These are phyloP conservation scores for Fraxinus excelsior DNA, from an alignment of 257 asterid species.

Conservation along the genomic window DNA sequence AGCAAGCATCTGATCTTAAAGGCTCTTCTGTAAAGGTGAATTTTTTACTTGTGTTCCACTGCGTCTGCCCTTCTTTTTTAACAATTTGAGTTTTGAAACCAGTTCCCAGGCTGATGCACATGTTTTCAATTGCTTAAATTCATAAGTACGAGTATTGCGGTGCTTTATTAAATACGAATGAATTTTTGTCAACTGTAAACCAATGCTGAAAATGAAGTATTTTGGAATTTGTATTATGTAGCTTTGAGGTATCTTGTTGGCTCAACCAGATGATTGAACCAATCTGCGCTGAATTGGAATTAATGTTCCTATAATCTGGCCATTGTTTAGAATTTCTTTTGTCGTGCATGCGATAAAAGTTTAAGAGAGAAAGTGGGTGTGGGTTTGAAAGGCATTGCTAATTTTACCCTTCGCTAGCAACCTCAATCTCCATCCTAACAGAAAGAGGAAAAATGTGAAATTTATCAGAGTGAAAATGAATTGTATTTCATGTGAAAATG, in stretches of 20 bases:
- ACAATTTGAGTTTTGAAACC: background rate
- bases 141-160: background rate
- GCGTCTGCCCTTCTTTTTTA: background rate
- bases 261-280: background rate
- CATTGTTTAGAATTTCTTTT: background rate
- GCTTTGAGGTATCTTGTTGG: background rate
- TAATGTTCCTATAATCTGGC: background rate
- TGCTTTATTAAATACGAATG: background rate
- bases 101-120: background rate
- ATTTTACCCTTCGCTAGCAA: background rate
- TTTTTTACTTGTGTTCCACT: background rate
- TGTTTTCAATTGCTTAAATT: background rate
- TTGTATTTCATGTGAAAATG: background rate
- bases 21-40: conserved; percentile 82
- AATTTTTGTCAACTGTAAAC: background rate
- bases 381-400: background rate
- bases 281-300: background rate
- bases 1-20: conserved; percentile 88
- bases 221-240: background rate
- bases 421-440: conserved; percentile 7
- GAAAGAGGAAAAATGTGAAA: background rate
- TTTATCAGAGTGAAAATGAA: background rate
- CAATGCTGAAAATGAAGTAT: background rate
- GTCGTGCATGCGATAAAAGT: background rate
- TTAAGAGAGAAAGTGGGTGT: conserved; percentile 3